Evolutionary conservation across 768 basidiomycete genomes (phyloP).

Genomic region (Phlebiopsis gigantea): DNA sequence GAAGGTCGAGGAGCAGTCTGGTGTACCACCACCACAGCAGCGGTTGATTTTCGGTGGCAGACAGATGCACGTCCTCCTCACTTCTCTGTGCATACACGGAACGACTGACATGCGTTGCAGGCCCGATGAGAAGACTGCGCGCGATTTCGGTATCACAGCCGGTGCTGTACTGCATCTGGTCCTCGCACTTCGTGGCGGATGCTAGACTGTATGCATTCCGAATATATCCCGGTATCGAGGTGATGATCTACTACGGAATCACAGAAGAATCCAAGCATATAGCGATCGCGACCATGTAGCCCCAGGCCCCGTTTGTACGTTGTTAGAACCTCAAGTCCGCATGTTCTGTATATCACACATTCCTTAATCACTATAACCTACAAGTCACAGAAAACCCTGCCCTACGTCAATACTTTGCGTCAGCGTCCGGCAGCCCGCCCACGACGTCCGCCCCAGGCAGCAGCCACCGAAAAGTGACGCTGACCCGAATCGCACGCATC

Average conservation of each 20-base stretch:
- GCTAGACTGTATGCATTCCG: slow-evolving; percentile 30
- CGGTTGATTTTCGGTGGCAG: slow-evolving; percentile 89
- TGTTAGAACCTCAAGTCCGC: slow-evolving; percentile 21
- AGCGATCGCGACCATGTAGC: slow-evolving; percentile 17
- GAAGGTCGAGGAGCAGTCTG: slow-evolving; percentile 97
- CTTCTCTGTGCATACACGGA: neutral
- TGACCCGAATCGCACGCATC: slow-evolving; percentile 55
- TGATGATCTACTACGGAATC: slow-evolving; percentile 13
- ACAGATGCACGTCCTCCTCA: slow-evolving; percentile 61
- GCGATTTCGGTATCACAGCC: slow-evolving; percentile 76
- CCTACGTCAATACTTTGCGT: neutral
- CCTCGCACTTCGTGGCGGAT: slow-evolving; percentile 89
- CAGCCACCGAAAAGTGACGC: slow-evolving; percentile 85
- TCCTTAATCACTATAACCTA: slow-evolving; percentile 20
- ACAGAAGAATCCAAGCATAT: slow-evolving; percentile 17
- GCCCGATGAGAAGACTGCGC: slow-evolving; percentile 87
- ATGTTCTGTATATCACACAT: slow-evolving; percentile 11
- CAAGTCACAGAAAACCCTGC: neutral
- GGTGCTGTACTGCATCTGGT: slow-evolving; percentile 93
- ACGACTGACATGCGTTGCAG: slow-evolving; percentile 36
- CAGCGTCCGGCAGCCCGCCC: slow-evolving; percentile 18
- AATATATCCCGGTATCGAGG: neutral
- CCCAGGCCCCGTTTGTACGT: slow-evolving; percentile 16
- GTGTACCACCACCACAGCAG: slow-evolving; percentile 95
- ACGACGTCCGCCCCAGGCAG: slow-evolving; percentile 80